A percentile compares a stretch with the other conserved stretches of the same genome.
Conservation (phyloP, 1,139 yeast genomes). For the Saccharomycopsis hybrid region DNA sequence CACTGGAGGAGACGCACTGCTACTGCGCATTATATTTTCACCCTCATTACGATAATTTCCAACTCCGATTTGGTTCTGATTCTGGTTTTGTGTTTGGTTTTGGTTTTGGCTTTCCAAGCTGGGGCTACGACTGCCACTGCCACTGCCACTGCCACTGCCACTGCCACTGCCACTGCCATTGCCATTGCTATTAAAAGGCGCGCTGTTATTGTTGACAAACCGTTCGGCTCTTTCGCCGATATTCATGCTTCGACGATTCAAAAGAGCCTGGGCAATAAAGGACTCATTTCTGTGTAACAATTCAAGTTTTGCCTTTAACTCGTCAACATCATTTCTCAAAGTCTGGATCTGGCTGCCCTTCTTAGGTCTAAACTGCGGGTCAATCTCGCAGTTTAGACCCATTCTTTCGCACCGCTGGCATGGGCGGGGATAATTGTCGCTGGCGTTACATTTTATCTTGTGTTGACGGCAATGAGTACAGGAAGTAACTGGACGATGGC, state of each 20-base stretch:
- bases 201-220: neutral
- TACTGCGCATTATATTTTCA: too few relatives aligned
- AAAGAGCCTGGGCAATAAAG: slow-evolving; percentile 57
- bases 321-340: slow-evolving; percentile 78
- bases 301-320: slow-evolving; percentile 70
- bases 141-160: neutral
- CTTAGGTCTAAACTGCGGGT: slow-evolving; percentile 85
- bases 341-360: slow-evolving; percentile 88
- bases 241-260: slow-evolving; percentile 22
- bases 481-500: slow-evolving; percentile 82
- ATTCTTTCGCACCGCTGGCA: slow-evolving; percentile 78
- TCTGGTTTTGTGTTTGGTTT: neutral
- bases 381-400: slow-evolving; percentile 79
- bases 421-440: slow-evolving; percentile 74
- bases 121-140: neutral
- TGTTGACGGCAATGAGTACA: slow-evolving; percentile 95
- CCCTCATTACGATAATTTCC: neutral
- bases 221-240: neutral
- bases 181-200: neutral
- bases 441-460: slow-evolving; percentile 88
- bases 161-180: neutral
- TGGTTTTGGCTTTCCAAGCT: neutral
- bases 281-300: slow-evolving; percentile 66
- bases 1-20: slow-evolving; percentile 18
- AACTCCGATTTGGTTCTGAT: neutral